Evolutionary conservation across 352 stramenopile genomes (phyloP).

Genomic region (Globisporangium uncinulatum): DNA sequence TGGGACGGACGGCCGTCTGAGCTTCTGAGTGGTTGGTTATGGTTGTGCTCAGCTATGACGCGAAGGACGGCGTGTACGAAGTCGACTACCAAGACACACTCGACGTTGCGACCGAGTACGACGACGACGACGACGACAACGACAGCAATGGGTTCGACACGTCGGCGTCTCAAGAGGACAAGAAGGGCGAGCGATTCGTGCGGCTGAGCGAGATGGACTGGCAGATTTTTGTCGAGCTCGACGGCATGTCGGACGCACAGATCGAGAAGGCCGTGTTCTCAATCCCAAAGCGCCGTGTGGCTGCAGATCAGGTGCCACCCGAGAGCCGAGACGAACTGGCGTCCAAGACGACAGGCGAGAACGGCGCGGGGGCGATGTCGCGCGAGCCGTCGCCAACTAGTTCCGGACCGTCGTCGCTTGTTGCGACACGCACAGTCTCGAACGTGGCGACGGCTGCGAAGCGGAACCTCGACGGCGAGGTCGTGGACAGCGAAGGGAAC

Average conservation of each 20-base stretch:
- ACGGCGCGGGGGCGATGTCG: background rate
- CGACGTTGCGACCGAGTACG: conserved; percentile 19
- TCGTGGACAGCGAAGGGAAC: conserved; percentile 37
- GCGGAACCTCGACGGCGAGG: conserved; percentile 22
- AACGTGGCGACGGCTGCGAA: background rate
- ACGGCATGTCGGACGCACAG: conserved; percentile 47
- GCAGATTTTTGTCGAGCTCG: conserved; percentile 66
- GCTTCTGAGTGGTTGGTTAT: background rate
- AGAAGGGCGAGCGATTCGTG: conserved; percentile 20
- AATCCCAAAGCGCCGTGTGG: conserved; percentile 62
- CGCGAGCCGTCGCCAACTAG: conserved; percentile 7
- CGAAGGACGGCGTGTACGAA: conserved; percentile 41
- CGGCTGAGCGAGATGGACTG: conserved; percentile 33
- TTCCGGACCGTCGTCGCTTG: background rate
- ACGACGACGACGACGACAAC: conserved; percentile 15
- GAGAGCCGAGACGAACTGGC: conserved; percentile 24
- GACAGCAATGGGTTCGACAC: conserved; percentile 19
- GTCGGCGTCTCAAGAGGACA: background rate
- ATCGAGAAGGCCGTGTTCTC: conserved; percentile 61
- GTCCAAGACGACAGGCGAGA: conserved; percentile 24
- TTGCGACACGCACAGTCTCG: conserved; percentile 4
- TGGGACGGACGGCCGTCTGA: too few species aligned
- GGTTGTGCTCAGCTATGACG: conserved; percentile 20
- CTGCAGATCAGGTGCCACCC: conserved; percentile 4
- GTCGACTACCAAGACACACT: conserved; percentile 52